Evolutionary conservation across 306 rosid genomes (phyloP).

Genomic region (Acacia confusa): DNA sequence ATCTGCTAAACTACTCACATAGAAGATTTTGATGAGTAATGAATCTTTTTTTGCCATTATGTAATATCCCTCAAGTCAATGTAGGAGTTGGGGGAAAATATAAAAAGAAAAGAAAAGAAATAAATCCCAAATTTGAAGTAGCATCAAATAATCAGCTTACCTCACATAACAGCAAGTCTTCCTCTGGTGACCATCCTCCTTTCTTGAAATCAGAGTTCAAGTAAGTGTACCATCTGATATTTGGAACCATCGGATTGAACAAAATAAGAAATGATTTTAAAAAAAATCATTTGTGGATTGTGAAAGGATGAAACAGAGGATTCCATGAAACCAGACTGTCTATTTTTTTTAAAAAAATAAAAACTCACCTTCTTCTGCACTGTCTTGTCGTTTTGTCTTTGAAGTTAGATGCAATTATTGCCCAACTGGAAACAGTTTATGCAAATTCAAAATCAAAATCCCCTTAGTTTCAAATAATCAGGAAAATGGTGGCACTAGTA

Average conservation of each 20-base stretch:
- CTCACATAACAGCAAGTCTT: conserved; percentile 85
- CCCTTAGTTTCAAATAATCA: conserved; percentile 4
- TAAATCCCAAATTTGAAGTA: conserved; percentile 9
- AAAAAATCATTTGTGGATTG: neutral
- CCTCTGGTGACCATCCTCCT: conserved; percentile 92
- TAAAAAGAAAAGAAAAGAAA: neutral
- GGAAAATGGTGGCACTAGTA: conserved; percentile 1
- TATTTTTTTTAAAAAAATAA: neutral
- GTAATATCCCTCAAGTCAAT: neutral
- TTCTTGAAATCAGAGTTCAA: conserved; percentile 89
- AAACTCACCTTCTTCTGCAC: conserved; percentile 77
- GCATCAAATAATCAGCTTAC: conserved; percentile 42
- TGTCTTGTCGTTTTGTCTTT: conserved; percentile 86
- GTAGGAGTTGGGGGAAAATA: neutral
- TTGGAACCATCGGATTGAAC: conserved; percentile 33
- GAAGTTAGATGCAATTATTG: conserved; percentile 86
- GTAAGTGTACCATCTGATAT: conserved; percentile 85
- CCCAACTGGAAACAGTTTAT: conserved; percentile 62
- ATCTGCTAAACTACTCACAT: neutral
- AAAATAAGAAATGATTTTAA: neutral
- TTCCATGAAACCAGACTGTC: neutral
- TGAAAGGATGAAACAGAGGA: conserved; percentile 1
- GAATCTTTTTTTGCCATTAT: neutral
- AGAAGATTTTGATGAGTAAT: neutral
- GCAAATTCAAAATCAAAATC: conserved; percentile 11